Conservation (phyloP, 2,329 filamentous ascomycete genomes). For the Ophiostoma ulmi region DNA sequence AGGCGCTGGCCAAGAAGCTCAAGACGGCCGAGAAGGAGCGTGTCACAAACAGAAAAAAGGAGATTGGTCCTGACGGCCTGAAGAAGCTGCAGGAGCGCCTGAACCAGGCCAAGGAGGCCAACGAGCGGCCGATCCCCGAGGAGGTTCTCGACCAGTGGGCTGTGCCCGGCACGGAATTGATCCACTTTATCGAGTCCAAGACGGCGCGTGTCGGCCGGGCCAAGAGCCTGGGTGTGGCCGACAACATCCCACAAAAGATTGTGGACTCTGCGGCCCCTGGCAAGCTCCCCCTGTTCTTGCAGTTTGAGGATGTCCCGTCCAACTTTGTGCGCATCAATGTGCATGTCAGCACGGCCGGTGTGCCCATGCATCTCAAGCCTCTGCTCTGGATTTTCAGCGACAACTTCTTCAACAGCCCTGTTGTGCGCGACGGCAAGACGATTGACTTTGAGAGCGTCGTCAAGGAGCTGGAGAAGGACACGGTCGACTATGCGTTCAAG, state of each 20-base stretch:
- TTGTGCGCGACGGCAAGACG: conserved; percentile 67
- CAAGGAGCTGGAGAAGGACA: conserved; percentile 84
- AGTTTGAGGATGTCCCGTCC: conserved; percentile 90
- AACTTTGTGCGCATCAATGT: conserved; percentile 86
- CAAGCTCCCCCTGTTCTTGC: conserved; percentile 70
- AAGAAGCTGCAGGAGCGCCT: conserved; percentile 68
- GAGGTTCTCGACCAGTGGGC: conserved; percentile 75
- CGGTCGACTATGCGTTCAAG: conserved; percentile 73
- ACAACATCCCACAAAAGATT: conserved; percentile 66
- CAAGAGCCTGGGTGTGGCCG: conserved; percentile 59
- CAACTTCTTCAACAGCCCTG: conserved; percentile 91
- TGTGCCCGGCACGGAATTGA: conserved; percentile 81
- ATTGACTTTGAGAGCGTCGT: conserved; percentile 90
- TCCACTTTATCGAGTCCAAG: conserved; percentile 86
- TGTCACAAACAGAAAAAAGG: conserved; percentile 70
- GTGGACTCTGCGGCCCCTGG: conserved; percentile 60
- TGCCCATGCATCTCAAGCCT: conserved; percentile 80
- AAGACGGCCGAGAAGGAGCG: conserved; percentile 77
- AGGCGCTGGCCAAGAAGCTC: conserved; percentile 69
- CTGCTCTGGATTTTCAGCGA: conserved; percentile 78
- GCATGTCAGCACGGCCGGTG: conserved; percentile 68
- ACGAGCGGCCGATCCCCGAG: conserved; percentile 78
- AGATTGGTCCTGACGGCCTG: conserved; percentile 76
- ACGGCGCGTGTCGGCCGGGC: conserved; percentile 81
- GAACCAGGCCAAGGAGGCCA: conserved; percentile 78